These are phyloP conservation scores for Lavandula angustifolia DNA, from an alignment of 257 asterid species.

Conservation along the genomic window DNA sequence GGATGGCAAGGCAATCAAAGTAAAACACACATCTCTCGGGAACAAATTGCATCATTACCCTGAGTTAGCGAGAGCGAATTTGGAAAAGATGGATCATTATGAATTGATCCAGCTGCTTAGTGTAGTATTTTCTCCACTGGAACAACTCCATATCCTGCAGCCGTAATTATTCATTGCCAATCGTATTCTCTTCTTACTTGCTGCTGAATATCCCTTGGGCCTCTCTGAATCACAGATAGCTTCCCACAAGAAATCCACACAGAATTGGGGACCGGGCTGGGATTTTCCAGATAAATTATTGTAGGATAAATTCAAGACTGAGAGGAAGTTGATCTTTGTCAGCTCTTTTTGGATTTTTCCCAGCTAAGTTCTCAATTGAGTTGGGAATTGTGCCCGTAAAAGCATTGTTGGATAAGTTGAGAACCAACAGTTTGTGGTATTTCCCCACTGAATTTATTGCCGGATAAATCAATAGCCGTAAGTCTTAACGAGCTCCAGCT, in stretches of 20 bases:
- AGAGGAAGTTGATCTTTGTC: constrained; percentile 45
- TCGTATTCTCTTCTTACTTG: background rate
- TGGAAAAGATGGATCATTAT: background rate
- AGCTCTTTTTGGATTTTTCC: constrained; percentile 51
- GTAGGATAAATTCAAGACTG: constrained; percentile 45
- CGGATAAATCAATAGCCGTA: constrained; percentile 56
- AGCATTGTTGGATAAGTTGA: constrained; percentile 58
- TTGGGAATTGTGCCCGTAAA: constrained; percentile 53
- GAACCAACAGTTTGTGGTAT: constrained; percentile 49
- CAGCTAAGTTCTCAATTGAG: constrained; percentile 56
- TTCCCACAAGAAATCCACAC: constrained; percentile 39
- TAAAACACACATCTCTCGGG: too few relatives aligned
- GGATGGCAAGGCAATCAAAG: too few relatives aligned
- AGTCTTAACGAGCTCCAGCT: constrained; percentile 59
- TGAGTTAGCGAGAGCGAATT: background rate
- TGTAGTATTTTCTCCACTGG: constrained; percentile 16
- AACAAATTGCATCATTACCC: background rate
- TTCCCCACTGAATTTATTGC: constrained; percentile 46
- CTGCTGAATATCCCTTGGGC: background rate
- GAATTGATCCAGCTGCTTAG: constrained; percentile 2
- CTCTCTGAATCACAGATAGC: constrained; percentile 4
- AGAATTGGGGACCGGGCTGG: constrained; percentile 37
- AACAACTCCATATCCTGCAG: background rate
- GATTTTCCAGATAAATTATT: constrained; percentile 46
- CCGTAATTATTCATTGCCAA: constrained; percentile 6